Conservation (phyloP, 2,329 filamentous ascomycete genomes). For the Penicillium sp. region DNA sequence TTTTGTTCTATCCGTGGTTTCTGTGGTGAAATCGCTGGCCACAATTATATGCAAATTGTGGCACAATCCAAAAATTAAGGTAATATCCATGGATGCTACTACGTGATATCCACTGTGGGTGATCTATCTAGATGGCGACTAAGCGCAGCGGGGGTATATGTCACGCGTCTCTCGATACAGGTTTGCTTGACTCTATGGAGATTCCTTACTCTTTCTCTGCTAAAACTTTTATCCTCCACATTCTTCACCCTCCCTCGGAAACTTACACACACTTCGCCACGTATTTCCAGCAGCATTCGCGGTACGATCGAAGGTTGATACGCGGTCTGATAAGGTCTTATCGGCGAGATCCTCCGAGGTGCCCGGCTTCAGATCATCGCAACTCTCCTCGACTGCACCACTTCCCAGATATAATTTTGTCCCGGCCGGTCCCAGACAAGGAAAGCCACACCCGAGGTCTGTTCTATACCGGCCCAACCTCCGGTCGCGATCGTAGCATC, state of each 20-base stretch:
- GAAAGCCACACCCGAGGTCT: neutral
- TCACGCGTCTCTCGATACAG: neutral
- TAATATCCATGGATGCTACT: neutral
- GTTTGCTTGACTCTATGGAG: neutral
- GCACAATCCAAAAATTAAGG: too few species aligned
- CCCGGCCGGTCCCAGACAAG: neutral
- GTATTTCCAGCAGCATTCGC: neutral
- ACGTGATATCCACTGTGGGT: neutral
- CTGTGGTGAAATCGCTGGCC: too few species aligned
- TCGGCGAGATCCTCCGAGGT: conserved; percentile 27
- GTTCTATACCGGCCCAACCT: neutral
- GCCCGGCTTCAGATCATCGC: conserved; percentile 23
- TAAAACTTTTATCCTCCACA: neutral
- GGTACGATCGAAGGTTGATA: neutral
- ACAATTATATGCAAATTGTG: too few species aligned
- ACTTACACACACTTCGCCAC: too few species aligned
- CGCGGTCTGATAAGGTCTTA: conserved; percentile 20
- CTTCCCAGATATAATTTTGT: neutral
- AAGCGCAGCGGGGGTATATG: conserved; percentile 1
- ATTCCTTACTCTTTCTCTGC: neutral
- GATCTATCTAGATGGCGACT: neutral
- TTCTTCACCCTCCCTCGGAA: neutral
- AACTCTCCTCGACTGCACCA: neutral
- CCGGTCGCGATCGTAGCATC: neutral
- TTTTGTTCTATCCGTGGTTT: too few species aligned